Conservation (phyloP, 2,329 filamentous ascomycete species). For the Drechslera avenae region DNA sequence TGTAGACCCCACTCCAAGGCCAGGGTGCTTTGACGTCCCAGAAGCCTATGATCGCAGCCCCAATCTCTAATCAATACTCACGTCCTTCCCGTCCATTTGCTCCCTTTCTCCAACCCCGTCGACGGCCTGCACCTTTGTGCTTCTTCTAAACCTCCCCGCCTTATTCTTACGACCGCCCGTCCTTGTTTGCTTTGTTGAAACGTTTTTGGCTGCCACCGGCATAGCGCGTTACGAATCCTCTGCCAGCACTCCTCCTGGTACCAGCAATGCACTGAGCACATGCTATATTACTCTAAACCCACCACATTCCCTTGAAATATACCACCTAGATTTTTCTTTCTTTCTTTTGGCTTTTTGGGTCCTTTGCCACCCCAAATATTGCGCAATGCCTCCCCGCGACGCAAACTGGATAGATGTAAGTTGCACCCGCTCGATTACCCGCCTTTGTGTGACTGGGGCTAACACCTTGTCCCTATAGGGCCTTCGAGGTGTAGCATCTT, state of each 20-base stretch:
- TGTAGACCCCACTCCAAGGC: slow-evolving; percentile 14
- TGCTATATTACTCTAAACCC: slow-evolving; percentile 6
- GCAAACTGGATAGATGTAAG: slow-evolving; percentile 49
- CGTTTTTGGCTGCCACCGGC: slow-evolving; percentile 6
- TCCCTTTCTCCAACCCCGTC: background rate
- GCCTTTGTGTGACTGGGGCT: slow-evolving; percentile 24
- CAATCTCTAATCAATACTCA: background rate
- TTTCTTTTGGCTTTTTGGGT: slow-evolving; percentile 14
- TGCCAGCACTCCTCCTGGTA: slow-evolving; percentile 1
- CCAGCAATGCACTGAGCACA: slow-evolving; percentile 21
- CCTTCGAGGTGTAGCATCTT: slow-evolving; percentile 50
- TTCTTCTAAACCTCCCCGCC: background rate
- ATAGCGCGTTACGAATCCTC: slow-evolving; percentile 1
- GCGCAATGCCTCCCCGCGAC: slow-evolving; percentile 45
- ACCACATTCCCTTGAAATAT: slow-evolving; percentile 13
- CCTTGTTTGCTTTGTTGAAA: slow-evolving; percentile 2
- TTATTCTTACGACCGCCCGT: slow-evolving; percentile 1
- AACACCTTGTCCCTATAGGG: slow-evolving; percentile 40
- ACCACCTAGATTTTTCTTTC: slow-evolving; percentile 14
- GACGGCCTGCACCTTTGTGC: too few species aligned
- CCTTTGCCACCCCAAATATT: slow-evolving; percentile 4
- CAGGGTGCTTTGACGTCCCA: slow-evolving; percentile 11
- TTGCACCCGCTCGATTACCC: slow-evolving; percentile 11
- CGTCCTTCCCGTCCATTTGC: background rate
- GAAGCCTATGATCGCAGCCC: slow-evolving; percentile 12